phyloP scores from a whole-genome alignment of 2,329 filamentous ascomycete species.

The Aphanoascus verrucosus region DNA sequence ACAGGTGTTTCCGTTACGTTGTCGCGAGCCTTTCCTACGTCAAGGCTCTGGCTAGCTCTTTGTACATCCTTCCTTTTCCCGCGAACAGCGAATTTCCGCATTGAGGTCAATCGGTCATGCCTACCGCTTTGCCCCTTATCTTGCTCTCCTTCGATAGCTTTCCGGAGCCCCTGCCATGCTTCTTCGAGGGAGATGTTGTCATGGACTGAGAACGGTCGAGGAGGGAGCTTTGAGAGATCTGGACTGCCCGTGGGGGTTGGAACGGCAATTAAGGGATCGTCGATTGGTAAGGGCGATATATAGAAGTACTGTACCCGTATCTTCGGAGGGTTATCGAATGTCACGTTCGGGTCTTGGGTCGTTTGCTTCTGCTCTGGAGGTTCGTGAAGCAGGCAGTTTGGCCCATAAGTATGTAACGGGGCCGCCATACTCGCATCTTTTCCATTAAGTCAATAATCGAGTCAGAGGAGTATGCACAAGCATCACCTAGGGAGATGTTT shows the following conservation, averaged over 20 bases:
- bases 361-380: conserved; percentile 21
- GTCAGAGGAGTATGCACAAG: not conserved
- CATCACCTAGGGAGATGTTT: not conserved
- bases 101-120: not conserved
- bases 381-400: conserved; percentile 44
- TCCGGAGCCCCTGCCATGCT: conserved; percentile 56
- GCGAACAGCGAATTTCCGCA: not conserved
- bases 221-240: conserved; percentile 46
- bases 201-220: conserved; percentile 65
- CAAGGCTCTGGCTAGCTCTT: not conserved
- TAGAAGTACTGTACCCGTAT: conserved; percentile 74
- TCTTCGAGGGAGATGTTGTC: conserved; percentile 73
- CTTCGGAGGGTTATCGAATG: conserved; percentile 41
- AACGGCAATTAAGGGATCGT: conserved; percentile 70
- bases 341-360: conserved; percentile 20
- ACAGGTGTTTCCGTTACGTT: not conserved
- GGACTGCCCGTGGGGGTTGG: conserved; percentile 42
- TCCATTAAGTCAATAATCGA: not conserved
- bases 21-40: not conserved
- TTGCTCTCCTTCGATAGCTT: conserved; percentile 6
- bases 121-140: not conserved
- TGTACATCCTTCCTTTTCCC: not conserved
- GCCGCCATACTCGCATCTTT: conserved; percentile 26
- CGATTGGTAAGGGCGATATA: conserved; percentile 67
- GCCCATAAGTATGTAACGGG: conserved; percentile 48